These are phyloP conservation scores for Fusarium poae DNA, from an alignment of 2,329 filamentous ascomycete genomes.

Conservation along the genomic window DNA sequence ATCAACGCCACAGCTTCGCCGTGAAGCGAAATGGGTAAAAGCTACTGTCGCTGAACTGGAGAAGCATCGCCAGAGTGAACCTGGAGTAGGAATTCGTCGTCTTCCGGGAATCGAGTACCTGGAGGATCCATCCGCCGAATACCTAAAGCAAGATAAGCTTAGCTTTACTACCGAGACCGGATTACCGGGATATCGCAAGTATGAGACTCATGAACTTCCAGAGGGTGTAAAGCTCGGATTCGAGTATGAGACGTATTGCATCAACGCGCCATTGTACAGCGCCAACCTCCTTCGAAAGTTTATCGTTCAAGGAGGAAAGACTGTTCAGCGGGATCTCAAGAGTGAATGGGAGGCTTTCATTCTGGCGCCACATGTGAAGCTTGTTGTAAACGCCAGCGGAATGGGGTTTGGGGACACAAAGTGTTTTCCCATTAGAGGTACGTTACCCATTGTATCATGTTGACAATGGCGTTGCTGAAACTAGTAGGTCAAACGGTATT, in stretches of 20 bases:
- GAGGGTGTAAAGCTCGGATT: constrained; percentile 60
- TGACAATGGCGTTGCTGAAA: background rate
- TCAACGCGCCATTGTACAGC: constrained; percentile 68
- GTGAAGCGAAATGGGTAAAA: constrained; percentile 53
- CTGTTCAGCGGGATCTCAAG: constrained; percentile 46
- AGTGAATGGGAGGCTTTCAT: constrained; percentile 53
- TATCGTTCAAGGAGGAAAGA: constrained; percentile 50
- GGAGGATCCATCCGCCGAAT: constrained; percentile 59
- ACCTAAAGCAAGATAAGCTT: constrained; percentile 50
- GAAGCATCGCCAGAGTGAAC: constrained; percentile 42
- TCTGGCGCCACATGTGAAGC: constrained; percentile 37
- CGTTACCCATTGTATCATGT: fast-evolving
- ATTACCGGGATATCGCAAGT: constrained; percentile 46
- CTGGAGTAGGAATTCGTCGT: constrained; percentile 61
- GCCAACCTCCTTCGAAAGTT: constrained; percentile 52
- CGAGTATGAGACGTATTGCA: constrained; percentile 67
- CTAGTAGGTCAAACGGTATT: constrained; percentile 53
- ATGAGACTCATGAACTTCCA: constrained; percentile 56
- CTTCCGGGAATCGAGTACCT: constrained; percentile 66
- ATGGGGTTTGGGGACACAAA: constrained; percentile 52
- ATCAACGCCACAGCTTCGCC: constrained; percentile 50
- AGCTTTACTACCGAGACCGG: constrained; percentile 50
- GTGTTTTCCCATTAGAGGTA: constrained; percentile 54
- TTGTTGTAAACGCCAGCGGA: constrained; percentile 54
- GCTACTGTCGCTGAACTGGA: constrained; percentile 47